Evolutionary conservation across 345 rosid species (phyloP), one percentile per base, ranked within the genome.

Genomic region (Erodium maritimum): DNA sequence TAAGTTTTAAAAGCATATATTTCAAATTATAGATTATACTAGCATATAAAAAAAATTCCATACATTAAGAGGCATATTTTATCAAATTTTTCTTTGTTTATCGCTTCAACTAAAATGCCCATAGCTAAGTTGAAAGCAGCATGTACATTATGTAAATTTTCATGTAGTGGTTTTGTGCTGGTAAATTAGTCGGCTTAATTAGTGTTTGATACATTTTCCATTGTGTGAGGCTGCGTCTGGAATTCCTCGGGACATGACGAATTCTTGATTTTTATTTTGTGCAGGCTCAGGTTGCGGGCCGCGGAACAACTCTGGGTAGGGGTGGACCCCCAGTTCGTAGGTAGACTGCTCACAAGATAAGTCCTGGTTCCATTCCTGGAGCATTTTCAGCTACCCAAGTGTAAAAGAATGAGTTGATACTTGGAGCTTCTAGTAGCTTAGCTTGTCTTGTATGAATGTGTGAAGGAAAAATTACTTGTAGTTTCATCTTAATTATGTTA

Each of bases 241-340:
- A 51, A 29, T 24, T 65, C 3, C 33, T 33, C 34, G 29, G 53
- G n/a, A 37, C 0, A 19, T 37, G 52, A 57, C 37, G 12, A 29
- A 34, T 42, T 57, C 23, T 19, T 29, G 19, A 58, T 21, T 29
- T 21, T 21, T 52, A 52, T 50, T 42, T 62, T 57, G 48, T 42
- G 17, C 69, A 80, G 95, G 80, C 80, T 58, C 91, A 83, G 63
- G 89, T 84, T 72, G 66, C 96, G 50, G 96, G 97, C 37, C 88
- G 95, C 59, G 94, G 96, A 60, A 74, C 71, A 64, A 54, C 84
- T 16, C 81, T 73, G 5, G 94, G 97, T 54, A 83, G 97, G 58
- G 97, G 95, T 4, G 82, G n/a, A 17, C 90, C 91, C 22, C 86
- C 95, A 19, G 84, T 79, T 65, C 77, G 95, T 63, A 74, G 94